Percentiles rank a stretch among this genome's conserved stretches.
Conservation (phyloP, 768 basidiomycete species). For the Collybia nuda region DNA sequence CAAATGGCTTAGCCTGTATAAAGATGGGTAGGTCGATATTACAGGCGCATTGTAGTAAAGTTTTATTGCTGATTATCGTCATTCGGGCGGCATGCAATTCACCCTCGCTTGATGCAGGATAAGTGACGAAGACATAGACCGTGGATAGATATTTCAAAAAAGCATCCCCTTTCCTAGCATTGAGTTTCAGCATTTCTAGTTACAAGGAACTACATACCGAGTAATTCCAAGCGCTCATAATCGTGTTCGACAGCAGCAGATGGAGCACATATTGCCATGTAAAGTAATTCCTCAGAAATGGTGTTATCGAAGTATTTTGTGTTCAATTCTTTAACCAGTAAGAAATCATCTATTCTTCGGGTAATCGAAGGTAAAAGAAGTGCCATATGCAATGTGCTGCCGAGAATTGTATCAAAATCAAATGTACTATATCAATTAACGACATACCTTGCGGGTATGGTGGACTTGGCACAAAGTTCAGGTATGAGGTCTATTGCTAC, state of each 20-base stretch:
- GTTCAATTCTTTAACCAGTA: slow-evolving; percentile 80
- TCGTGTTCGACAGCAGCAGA: slow-evolving; percentile 69
- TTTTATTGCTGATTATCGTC: slow-evolving; percentile 73
- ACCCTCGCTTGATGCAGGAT: slow-evolving; percentile 65
- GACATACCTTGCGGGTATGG: slow-evolving; percentile 68
- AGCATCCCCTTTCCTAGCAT: slow-evolving; percentile 59
- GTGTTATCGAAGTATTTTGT: slow-evolving; percentile 59
- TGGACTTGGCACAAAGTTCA: slow-evolving; percentile 74
- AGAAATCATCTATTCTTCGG: slow-evolving; percentile 67
- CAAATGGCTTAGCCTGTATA: slow-evolving; percentile 72
- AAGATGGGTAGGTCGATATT: slow-evolving; percentile 65
- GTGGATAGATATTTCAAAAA: slow-evolving; percentile 81
- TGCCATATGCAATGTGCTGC: slow-evolving; percentile 66
- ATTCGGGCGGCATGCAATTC: slow-evolving; percentile 66
- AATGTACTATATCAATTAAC: slow-evolving; percentile 1
- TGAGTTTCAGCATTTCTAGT: slow-evolving; percentile 7
- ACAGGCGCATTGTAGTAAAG: slow-evolving; percentile 54
- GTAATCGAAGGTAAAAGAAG: slow-evolving; percentile 75
- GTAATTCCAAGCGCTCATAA: slow-evolving; percentile 83
- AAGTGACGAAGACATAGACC: slow-evolving; percentile 69
- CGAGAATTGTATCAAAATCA: slow-evolving; percentile 3
- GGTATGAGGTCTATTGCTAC: slow-evolving; percentile 68
- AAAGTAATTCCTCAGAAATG: slow-evolving; percentile 61
- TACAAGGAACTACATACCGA: slow-evolving; percentile 49
- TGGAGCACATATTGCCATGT: slow-evolving; percentile 68